Evolutionary conservation across 2,329 filamentous ascomycete genomes (phyloP), one percentile per base, ranked within the genome.

Genomic region (Sporothrix euskadiensis): DNA sequence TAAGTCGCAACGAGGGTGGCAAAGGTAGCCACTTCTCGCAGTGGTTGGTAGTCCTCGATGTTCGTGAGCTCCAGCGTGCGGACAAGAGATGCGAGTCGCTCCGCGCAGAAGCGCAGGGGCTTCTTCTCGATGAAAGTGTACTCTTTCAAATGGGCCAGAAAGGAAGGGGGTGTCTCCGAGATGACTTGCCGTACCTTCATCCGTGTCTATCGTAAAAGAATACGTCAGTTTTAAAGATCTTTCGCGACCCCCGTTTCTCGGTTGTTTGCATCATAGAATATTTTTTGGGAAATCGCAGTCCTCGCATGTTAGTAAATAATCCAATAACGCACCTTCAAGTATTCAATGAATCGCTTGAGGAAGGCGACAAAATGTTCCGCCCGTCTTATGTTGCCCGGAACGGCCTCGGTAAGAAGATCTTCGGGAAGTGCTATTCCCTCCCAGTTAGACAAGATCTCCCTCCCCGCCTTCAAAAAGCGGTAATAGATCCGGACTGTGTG

Each of bases 141-240:
- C 77, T 99, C 96, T 80, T 93, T 97, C 7, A 99, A 85, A 83
- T 99, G 95, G 19, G 92, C 89, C 9, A 99, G 86, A 81, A 99
- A 99, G 0, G 95, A 98, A 2, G 93, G 92, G 0, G 96, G 96
- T 0, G 95, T 99, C 82, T 99, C 96, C 8, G 96, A 98, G 76
- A 98, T 98, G 76, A 97, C 95, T 80, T 98, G 94, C 4, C 96
- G 90, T 16, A 98, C 94, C 85, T 97, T 98, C 96, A 99, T 98
- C 74, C 97, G 90, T 1, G 95, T 98, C 87, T 94, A 97, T 12
- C 6, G 8, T 35, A 47, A 3, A 35, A 19, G 19, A 16, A 12
- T 22, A n/a, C 69, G 66, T 73, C 47, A 72, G 73, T 14, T 8
- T 39, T 2, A 8, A 8, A 5, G 5, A 2, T 1, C 57, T 47